phyloP scores from a whole-genome alignment of 139 green algal species.

The Mesotaenium endlicherianum region DNA sequence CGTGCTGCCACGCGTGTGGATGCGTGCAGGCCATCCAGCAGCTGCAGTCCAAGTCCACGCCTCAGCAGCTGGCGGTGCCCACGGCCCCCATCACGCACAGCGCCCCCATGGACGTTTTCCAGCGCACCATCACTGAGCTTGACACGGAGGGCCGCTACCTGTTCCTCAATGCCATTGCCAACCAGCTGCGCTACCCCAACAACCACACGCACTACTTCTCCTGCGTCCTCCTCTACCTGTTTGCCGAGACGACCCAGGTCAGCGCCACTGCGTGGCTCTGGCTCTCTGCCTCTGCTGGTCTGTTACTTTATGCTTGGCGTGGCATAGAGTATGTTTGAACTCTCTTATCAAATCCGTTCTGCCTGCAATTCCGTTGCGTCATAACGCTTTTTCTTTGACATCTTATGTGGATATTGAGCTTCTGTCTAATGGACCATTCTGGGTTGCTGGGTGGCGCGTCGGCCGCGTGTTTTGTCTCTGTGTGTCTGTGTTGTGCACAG shows the following conservation, averaged over 20 bases:
- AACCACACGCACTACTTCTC: conserved; percentile 99
- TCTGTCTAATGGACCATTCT: not conserved
- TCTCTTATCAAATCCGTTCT: too few relatives aligned
- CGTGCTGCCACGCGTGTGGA: too few relatives aligned
- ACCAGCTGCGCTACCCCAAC: conserved; percentile 99
- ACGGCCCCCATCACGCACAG: conserved; percentile 54
- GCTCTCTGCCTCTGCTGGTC: not conserved
- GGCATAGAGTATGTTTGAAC: too few relatives aligned
- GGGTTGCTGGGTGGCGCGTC: too few relatives aligned
- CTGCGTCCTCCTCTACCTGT: conserved; percentile 89
- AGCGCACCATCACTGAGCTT: conserved; percentile 71
- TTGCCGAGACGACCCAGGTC: conserved; percentile 70
- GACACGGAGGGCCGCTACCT: conserved; percentile 91
- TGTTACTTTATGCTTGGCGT: too few relatives aligned
- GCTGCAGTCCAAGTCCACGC: conserved; percentile 52
- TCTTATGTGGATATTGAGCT: not conserved
- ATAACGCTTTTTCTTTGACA: too few relatives aligned
- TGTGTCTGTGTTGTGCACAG: not conserved
- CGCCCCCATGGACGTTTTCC: conserved; percentile 77
- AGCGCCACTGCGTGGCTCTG: not conserved
- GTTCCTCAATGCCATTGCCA: conserved; percentile 93
- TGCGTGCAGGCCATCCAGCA: conserved; percentile 52
- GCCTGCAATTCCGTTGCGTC: too few relatives aligned
- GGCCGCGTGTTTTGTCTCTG: not conserved
- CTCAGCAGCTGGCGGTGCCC: conserved; percentile 29